These are phyloP conservation scores for Lantana camara DNA, from an alignment of 257 asterid species.

Conservation along the genomic window DNA sequence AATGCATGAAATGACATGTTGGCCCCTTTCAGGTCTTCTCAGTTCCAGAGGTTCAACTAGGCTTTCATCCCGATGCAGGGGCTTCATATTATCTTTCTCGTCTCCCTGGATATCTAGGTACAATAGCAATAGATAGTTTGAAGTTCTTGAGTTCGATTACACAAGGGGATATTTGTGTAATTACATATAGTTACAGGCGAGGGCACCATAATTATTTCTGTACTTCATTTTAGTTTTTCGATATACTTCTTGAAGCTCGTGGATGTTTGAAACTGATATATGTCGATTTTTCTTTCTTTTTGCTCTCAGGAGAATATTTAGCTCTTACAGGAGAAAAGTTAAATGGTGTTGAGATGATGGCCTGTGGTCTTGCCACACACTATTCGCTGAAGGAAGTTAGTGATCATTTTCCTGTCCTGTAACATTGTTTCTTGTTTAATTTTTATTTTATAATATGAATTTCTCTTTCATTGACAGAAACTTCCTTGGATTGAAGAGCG, in stretches of 20 bases:
- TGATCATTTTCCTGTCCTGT: conserved; percentile 23
- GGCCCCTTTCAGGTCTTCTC: conserved; percentile 61
- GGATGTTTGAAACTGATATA: neutral
- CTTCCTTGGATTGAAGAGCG: conserved; percentile 96
- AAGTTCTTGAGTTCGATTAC: neutral
- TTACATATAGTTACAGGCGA: too few relatives aligned
- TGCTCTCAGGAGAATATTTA: conserved; percentile 78
- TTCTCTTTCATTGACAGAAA: conserved; percentile 50
- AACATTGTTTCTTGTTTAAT: conserved; percentile 3
- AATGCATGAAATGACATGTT: neutral
- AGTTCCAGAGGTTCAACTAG: conserved; percentile 87
- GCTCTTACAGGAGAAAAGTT: conserved; percentile 94
- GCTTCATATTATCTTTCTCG: conserved; percentile 97
- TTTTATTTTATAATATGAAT: conserved; percentile 3
- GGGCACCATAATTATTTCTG: too few relatives aligned
- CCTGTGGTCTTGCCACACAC: conserved; percentile 96
- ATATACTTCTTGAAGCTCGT: conserved; percentile 14
- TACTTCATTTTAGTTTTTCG: neutral
- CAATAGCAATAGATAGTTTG: conserved; percentile 4
- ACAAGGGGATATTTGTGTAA: too few relatives aligned
- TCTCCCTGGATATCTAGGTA: conserved; percentile 98
- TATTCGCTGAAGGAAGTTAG: conserved; percentile 71
- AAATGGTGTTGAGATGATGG: conserved; percentile 89
- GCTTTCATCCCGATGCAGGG: conserved; percentile 99
- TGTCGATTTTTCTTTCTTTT: too few relatives aligned